Evolutionary conservation across 768 basidiomycete species (phyloP).

Genomic region (Mycena rosella): DNA sequence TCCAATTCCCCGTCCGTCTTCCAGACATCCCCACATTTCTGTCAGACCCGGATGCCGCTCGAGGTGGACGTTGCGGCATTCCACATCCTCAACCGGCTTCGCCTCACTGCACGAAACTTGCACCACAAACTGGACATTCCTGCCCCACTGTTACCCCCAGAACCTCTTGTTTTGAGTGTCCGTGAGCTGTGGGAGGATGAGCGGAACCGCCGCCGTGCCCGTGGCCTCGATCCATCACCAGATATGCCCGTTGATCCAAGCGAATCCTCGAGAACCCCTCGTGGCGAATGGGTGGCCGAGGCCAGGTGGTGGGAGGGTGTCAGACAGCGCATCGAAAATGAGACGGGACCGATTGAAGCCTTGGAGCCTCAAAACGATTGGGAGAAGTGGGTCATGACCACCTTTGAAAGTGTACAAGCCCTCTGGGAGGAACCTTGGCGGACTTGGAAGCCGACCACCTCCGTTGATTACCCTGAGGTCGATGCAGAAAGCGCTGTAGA

Average conservation of each 20-base stretch:
- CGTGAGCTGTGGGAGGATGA: constrained; percentile 98
- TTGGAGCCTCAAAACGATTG: constrained; percentile 53
- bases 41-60: constrained; percentile 75
- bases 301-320: constrained; percentile 84
- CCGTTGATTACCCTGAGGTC: constrained; percentile 37
- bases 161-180: constrained; percentile 88
- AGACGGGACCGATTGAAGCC: constrained; percentile 41
- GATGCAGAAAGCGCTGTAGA: constrained; percentile 33
- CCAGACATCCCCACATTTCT: constrained; percentile 68
- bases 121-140: constrained; percentile 80
- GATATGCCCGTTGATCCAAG: constrained; percentile 79
- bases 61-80: constrained; percentile 88
- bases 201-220: constrained; percentile 73
- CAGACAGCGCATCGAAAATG: constrained; percentile 67
- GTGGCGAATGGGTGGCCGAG: constrained; percentile 79
- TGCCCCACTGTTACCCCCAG: constrained; percentile 60
- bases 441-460: constrained; percentile 64
- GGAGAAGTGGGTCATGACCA: constrained; percentile 86
- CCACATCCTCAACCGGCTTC: constrained; percentile 88
- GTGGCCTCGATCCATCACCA: constrained; percentile 80
- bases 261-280: constrained; percentile 67
- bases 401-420: constrained; percentile 91
- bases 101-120: constrained; percentile 70
- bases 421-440: constrained; percentile 79
- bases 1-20: constrained; percentile 45